Evolutionary conservation across 805 yeast species (phyloP), one percentile per base, ranked within the genome.

Genomic region (Saturnispora sekii): DNA sequence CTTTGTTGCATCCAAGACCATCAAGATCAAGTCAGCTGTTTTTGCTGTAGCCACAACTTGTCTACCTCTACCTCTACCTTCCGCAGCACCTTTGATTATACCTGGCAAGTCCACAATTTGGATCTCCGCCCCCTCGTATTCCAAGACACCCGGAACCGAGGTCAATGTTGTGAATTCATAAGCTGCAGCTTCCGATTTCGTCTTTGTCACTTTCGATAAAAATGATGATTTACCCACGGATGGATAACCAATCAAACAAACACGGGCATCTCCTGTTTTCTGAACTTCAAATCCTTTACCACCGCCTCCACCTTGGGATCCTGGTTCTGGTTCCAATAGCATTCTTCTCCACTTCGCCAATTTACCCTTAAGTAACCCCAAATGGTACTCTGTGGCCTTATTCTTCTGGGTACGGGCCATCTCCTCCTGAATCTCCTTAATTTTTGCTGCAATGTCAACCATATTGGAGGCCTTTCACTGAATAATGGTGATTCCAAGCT

Each of bases 41-140:
- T 93, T 82, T 0, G 97, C 95, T 0, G 96, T 93, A 2, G 97
- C 84, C 52, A 90, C 89, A 35, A 93, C 97, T 63, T 93, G 97
- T 56, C 96, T 75, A 46, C 97, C 97, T 63, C 98, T 78, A 55
- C 98, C 98, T 64, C 89, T 89, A 57, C 97, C 97, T 60, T 86
- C 96, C 32, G 94, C 74, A 4, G 97, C 97, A 37, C 97, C 97
- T 61, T 85, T 86, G 47, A 90, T 90, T 54, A 90, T 90, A 63
- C 98, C 98, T 1, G 98, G 98, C 43, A 90, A 67, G 73, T 90
- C 98, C n/a, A 90, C 90, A 53, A 93, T 81, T 66, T 90, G 98
- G 50, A 90, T 88, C 58, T 89, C 96, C 0, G 97, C 96, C 33
- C 97, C 97, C 59, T 88, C 87, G 60, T 90, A 88, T 60, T 88